Base-by-base conservation (phyloP, 192 early-diverging fungal genomes). In the Linnemannia schmuckeri region DNA sequence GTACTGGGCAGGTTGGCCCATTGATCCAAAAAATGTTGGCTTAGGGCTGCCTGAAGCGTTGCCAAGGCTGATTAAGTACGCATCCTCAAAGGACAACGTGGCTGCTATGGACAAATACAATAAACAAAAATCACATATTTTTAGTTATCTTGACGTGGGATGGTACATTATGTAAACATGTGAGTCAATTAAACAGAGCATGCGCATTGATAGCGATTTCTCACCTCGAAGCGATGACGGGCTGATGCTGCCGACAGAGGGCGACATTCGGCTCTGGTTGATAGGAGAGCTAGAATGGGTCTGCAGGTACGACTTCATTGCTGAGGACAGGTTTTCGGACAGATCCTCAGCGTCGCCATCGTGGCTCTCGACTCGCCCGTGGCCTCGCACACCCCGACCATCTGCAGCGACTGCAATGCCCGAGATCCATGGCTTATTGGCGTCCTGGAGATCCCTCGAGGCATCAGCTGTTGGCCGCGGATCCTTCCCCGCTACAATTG, bases 81-180 rank as follows among this genome's bases (percentile, higher is more conserved):
- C 92, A 74, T 93, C 92, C 79, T 93, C 92, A 89, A 93, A 93
- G 1, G 92, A 93, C 18, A 92, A 57, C 41, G 90, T 86, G 6
- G 78, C 82, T 7, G 81, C 77, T 82, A 69, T 30, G 41, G n/a
- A 47, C 30, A 38, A 30, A 33, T 15, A 42, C 9, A 49, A n/a
- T 12, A 75, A 9, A 75, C 6, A 35, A 54, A 54, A 44, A 47
- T 2, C 17, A 15, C 6, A 24, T 24, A 74, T n/a, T 6, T 46
- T n/a, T 3, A 40, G 24, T 55, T 40, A 15, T 30, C 30, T 12
- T 33, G 24, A n/a, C 10, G 33, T 17, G 40, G 24, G 24, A 15
- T 73, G 9, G 20, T 46, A n/a, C 9, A 72, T 5, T 0, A 22
- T 3, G 8, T 22, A 73, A 75, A 55, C 74, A 75, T 71, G 20